A percentile compares a stretch with the other conserved stretches of the same genome.
phyloP scores from a whole-genome alignment of 2,329 filamentous ascomycete species.

The Fusarium proliferatum region DNA sequence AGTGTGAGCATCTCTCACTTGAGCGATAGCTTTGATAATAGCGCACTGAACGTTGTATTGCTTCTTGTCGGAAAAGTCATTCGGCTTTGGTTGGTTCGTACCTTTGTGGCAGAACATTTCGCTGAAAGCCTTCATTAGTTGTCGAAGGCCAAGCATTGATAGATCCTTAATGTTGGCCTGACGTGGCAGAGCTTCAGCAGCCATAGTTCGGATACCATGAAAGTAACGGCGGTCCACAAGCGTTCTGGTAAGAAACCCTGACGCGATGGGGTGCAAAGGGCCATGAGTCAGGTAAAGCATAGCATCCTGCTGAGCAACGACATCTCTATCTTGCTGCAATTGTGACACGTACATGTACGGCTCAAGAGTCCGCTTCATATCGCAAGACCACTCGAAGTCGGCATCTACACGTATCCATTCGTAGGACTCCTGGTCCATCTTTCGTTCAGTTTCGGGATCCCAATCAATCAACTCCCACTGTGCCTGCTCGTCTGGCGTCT shows the following conservation, averaged over 20 bases:
- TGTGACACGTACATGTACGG: slow-evolving; percentile 99
- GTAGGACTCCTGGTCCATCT: slow-evolving; percentile 96
- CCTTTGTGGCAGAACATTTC: slow-evolving; percentile 88
- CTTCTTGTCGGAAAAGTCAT: slow-evolving; percentile 90
- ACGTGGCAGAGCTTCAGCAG: slow-evolving; percentile 79
- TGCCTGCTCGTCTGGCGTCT: slow-evolving; percentile 81
- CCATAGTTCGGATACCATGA: slow-evolving; percentile 89
- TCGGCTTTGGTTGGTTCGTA: slow-evolving; percentile 82
- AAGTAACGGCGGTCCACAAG: slow-evolving; percentile 94
- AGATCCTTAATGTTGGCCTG: slow-evolving; percentile 75
- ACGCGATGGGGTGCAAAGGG: slow-evolving; percentile 82
- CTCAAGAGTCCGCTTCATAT: slow-evolving; percentile 83
- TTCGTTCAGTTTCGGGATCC: slow-evolving; percentile 86
- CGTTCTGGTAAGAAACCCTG: slow-evolving; percentile 89
- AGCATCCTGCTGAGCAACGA: slow-evolving; percentile 85
- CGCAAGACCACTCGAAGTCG: slow-evolving; percentile 97
- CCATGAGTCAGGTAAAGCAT: slow-evolving; percentile 77
- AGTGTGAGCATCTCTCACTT: slow-evolving; percentile 75
- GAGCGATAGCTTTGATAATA: slow-evolving; percentile 83
- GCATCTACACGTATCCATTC: slow-evolving; percentile 99
- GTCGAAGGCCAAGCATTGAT: slow-evolving; percentile 82
- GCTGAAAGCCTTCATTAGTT: slow-evolving; percentile 87
- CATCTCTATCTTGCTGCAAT: slow-evolving; percentile 94
- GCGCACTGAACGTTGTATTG: slow-evolving; percentile 86
- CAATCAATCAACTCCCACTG: slow-evolving; percentile 91